phyloP scores from a whole-genome alignment of 1,139 yeast genomes.

The Geotrichum australiense region DNA sequence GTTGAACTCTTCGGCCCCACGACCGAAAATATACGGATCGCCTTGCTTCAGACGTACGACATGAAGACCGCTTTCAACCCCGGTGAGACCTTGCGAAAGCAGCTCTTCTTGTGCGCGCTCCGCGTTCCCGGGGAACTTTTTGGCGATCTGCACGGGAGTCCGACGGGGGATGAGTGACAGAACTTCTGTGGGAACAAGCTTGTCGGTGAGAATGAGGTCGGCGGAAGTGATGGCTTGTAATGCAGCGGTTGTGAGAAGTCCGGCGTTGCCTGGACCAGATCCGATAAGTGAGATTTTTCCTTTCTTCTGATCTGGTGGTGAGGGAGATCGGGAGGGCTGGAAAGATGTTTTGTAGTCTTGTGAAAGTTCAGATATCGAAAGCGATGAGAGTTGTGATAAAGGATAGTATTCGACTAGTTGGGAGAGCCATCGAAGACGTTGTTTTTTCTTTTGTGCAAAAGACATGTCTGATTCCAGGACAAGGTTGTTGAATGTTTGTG shows the following conservation, averaged over 20 bases:
- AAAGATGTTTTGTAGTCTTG: slow-evolving; percentile 33
- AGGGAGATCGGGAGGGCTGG: background rate
- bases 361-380: slow-evolving; percentile 53
- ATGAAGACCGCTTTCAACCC: slow-evolving; percentile 55
- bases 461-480: slow-evolving; percentile 52
- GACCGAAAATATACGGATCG: slow-evolving; percentile 93
- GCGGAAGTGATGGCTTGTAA: slow-evolving; percentile 72
- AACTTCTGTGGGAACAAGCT: slow-evolving; percentile 84
- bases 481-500: slow-evolving; percentile 51
- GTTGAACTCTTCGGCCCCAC: slow-evolving; percentile 89
- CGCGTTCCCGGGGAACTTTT: slow-evolving; percentile 96
- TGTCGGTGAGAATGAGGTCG: slow-evolving; percentile 81
- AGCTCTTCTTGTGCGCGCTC: slow-evolving; percentile 88
- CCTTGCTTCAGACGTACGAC: slow-evolving; percentile 94
- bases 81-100: slow-evolving; percentile 59
- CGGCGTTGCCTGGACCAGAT: slow-evolving; percentile 88
- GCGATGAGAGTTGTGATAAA: slow-evolving; percentile 48
- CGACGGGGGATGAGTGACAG: slow-evolving; percentile 68
- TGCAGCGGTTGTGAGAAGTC: slow-evolving; percentile 81
- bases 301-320: slow-evolving; percentile 18
- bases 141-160: slow-evolving; percentile 76
- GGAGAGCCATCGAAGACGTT: slow-evolving; percentile 75
- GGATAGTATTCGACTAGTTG: slow-evolving; percentile 94
- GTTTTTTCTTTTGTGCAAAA: slow-evolving; percentile 44
- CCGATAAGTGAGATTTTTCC: slow-evolving; percentile 80